These are phyloP conservation scores for Coemansia aciculifera DNA, from an alignment of 192 early-diverging fungal species.

Conservation along the genomic window DNA sequence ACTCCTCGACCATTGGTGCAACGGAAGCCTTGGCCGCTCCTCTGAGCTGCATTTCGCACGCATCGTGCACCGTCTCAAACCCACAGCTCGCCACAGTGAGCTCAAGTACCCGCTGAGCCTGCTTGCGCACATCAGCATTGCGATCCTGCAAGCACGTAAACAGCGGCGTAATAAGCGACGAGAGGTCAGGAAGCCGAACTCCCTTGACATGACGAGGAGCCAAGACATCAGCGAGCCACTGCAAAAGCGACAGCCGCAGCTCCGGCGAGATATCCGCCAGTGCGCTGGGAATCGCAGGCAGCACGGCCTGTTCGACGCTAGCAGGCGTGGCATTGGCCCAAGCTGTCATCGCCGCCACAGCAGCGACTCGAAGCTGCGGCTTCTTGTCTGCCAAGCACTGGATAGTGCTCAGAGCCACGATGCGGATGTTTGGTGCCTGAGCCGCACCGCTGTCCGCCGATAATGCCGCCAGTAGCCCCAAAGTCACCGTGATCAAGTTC, in stretches of 20 bases:
- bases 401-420: slow-evolving; percentile 69
- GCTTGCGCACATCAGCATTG: slow-evolving; percentile 86
- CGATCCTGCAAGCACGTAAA: slow-evolving; percentile 87
- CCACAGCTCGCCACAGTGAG: slow-evolving; percentile 71
- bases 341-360: slow-evolving; percentile 70
- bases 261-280: slow-evolving; percentile 81
- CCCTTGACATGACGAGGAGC: slow-evolving; percentile 45
- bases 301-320: slow-evolving; percentile 67
- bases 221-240: slow-evolving; percentile 72
- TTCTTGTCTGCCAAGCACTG: slow-evolving; percentile 88
- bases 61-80: slow-evolving; percentile 67
- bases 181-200: slow-evolving; percentile 60
- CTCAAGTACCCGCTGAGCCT: slow-evolving; percentile 69
- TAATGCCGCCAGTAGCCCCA: slow-evolving; percentile 77
- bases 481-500: slow-evolving; percentile 75
- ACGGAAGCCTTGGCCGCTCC: slow-evolving; percentile 74
- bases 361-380: slow-evolving; percentile 76
- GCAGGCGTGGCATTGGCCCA: slow-evolving; percentile 63
- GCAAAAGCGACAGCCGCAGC: slow-evolving; percentile 84
- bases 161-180: slow-evolving; percentile 65
- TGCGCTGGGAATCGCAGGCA: slow-evolving; percentile 61
- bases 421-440: slow-evolving; percentile 68
- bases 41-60: slow-evolving; percentile 68
- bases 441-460: slow-evolving; percentile 85
- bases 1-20: slow-evolving; percentile 73